A percentile compares a stretch with the other conserved stretches of the same genome.
Conservation (phyloP, 106 monocot genomes). For the Dendrobium nobile region DNA sequence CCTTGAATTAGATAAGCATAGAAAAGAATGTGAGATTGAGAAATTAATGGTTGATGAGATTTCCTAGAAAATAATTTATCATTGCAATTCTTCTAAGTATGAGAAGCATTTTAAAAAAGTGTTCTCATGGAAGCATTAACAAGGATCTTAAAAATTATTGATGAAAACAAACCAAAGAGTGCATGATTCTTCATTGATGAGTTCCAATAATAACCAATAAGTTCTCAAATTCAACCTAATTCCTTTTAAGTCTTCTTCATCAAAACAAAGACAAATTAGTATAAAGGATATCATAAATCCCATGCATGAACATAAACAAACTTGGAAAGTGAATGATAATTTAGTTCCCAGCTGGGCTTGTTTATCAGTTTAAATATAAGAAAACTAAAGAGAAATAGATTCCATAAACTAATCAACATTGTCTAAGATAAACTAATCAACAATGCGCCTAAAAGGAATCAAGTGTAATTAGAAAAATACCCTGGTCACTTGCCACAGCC, state of each 20-base stretch:
- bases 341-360: neutral
- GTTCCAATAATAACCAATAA: neutral
- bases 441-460: no score
- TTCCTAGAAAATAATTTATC: no score
- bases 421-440: no score
- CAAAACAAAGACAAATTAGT: neutral
- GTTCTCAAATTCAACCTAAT: no score
- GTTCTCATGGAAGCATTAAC: no score
- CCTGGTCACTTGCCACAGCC: neutral
- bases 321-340: neutral
- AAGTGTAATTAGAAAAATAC: neutral
- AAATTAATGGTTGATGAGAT: no score
- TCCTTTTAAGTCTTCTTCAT: no score
- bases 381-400: neutral
- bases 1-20: no score
- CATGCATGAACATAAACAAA: neutral
- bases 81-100: no score
- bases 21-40: no score
- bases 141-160: no score
- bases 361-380: neutral
- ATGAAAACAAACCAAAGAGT: neutral
- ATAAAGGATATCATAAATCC: neutral
- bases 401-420: neutral
- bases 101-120: no score
- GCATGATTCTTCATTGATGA: neutral